Evolutionary conservation across 306 rosid species (phyloP).

Genomic region (Pyrus pyrifolia): DNA sequence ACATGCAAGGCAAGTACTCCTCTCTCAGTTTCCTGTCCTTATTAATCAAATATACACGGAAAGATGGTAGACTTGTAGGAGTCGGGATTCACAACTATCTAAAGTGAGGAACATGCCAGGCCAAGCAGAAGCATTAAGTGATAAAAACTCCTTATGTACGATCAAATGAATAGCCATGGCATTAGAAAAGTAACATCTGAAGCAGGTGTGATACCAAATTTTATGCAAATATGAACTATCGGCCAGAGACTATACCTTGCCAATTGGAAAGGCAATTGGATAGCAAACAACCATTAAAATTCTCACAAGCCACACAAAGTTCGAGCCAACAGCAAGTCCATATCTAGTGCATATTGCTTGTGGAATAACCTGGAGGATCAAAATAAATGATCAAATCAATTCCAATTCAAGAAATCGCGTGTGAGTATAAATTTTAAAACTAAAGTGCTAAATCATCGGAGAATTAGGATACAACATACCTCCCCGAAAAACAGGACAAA

Average conservation of each 20-base stretch:
- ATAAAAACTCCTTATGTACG: not conserved
- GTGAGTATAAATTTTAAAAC: slow-evolving; percentile 1
- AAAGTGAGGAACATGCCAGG: not conserved
- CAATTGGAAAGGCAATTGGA: slow-evolving; percentile 88
- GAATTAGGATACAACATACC: slow-evolving; percentile 29
- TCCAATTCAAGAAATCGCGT: slow-evolving; percentile 1
- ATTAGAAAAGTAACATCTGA: not conserved
- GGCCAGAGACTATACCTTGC: slow-evolving; percentile 54
- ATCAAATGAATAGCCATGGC: not conserved
- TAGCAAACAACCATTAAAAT: slow-evolving; percentile 76
- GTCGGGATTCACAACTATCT: not conserved
- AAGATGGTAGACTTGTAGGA: not conserved
- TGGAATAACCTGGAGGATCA: slow-evolving; percentile 72
- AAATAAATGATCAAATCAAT: not conserved
- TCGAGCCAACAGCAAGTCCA: slow-evolving; percentile 93
- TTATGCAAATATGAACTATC: not conserved
- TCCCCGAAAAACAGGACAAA: slow-evolving; percentile 83
- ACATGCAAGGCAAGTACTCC: not conserved
- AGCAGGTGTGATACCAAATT: not conserved
- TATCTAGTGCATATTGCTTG: slow-evolving; percentile 93
- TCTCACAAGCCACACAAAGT: slow-evolving; percentile 73
- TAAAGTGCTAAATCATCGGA: not conserved
- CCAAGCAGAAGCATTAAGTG: not conserved
- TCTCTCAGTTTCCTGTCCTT: not conserved
- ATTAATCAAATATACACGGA: not conserved